Evolutionary conservation across 2,329 filamentous ascomycete species (phyloP).

Genomic region (Cordyceps cateniannulata): DNA sequence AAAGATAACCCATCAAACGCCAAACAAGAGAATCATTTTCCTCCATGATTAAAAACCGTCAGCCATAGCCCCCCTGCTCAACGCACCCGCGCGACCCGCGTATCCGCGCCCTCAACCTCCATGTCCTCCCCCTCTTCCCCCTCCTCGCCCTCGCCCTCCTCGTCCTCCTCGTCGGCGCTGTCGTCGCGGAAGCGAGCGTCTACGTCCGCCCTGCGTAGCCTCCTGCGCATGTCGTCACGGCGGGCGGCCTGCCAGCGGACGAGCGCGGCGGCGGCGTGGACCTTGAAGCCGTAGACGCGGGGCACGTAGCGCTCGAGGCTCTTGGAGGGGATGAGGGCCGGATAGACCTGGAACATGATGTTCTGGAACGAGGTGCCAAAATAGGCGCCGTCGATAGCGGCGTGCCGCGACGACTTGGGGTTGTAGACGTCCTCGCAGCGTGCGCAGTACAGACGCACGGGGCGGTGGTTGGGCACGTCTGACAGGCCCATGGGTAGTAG

Average conservation of each 20-base stretch:
- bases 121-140: slow-evolving; percentile 53
- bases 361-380: slow-evolving; percentile 98
- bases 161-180: slow-evolving; percentile 53
- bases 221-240: slow-evolving; percentile 73
- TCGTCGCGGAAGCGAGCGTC: slow-evolving; percentile 76
- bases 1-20: slow-evolving; percentile 11
- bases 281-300: slow-evolving; percentile 88
- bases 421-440: slow-evolving; percentile 99
- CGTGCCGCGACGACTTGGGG: slow-evolving; percentile 93
- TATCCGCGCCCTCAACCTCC: slow-evolving; percentile 32
- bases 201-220: slow-evolving; percentile 64
- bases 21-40: neutral
- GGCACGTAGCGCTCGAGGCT: slow-evolving; percentile 81
- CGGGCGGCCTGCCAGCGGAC: slow-evolving; percentile 84
- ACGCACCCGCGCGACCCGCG: slow-evolving; percentile 1
- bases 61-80: neutral
- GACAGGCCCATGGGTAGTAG: slow-evolving; percentile 92
- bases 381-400: slow-evolving; percentile 93
- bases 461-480: slow-evolving; percentile 78
- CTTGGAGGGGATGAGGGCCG: slow-evolving; percentile 80
- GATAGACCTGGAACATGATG: slow-evolving; percentile 98
- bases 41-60: neutral
- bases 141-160: slow-evolving; percentile 58
- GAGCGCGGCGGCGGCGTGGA: slow-evolving; percentile 82
- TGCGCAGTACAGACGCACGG: slow-evolving; percentile 94